Percentiles rank a stretch among this genome's conserved stretches.
These are phyloP conservation scores for Xylaria multiplex DNA, from an alignment of 2,329 filamentous ascomycete genomes.

Conservation along the genomic window DNA sequence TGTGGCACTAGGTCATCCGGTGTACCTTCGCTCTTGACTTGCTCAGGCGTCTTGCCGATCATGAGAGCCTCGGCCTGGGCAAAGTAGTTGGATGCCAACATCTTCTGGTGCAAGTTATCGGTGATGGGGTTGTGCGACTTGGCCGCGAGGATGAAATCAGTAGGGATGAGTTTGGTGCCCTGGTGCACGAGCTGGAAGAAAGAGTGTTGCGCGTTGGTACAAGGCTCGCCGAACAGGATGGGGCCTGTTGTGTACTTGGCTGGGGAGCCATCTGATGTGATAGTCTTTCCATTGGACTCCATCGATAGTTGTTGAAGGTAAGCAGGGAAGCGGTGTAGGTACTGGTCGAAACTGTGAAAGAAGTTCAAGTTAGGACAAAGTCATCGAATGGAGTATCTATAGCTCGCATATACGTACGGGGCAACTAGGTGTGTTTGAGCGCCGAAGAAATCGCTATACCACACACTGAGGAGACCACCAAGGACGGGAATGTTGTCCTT, in stretches of 20 bases:
- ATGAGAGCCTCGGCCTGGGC: conserved; percentile 89
- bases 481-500: conserved; percentile 95
- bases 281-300: conserved; percentile 99
- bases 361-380: conserved; percentile 6
- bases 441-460: conserved; percentile 99
- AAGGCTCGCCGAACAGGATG: conserved; percentile 96
- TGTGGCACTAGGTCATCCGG: conserved; percentile 85
- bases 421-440: conserved; percentile 97
- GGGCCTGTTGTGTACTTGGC: conserved; percentile 98
- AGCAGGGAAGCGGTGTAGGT: conserved; percentile 97
- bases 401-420: conserved; percentile 70
- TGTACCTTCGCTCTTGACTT: conserved; percentile 80
- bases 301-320: conserved; percentile 99
- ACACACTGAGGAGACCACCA: conserved; percentile 92
- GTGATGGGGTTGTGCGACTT: conserved; percentile 97
- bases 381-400: neutral
- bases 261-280: conserved; percentile 86
- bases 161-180: conserved; percentile 97
- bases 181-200: conserved; percentile 99
- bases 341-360: conserved; percentile 85
- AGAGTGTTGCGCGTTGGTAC: conserved; percentile 98
- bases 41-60: conserved; percentile 86
- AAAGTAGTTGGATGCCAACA: conserved; percentile 92
- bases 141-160: conserved; percentile 96
- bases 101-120: conserved; percentile 94